These are phyloP conservation scores for Daphne laureola DNA, from an alignment of 441 rosid genomes.

Conservation along the genomic window DNA sequence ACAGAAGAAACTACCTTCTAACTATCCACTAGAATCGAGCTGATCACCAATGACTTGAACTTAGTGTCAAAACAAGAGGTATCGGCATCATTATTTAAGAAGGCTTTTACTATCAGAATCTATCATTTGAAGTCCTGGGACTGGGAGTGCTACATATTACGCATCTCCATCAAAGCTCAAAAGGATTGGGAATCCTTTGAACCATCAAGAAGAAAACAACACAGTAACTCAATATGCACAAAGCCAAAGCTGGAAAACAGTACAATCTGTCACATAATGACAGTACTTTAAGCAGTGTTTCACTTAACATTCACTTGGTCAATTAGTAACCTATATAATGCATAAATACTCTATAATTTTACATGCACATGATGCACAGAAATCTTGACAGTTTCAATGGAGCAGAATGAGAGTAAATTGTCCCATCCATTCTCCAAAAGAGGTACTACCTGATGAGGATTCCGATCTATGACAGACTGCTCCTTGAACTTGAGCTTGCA, in stretches of 20 bases:
- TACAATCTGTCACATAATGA: too few relatives aligned
- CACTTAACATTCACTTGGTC: too few relatives aligned
- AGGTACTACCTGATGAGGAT: constrained; percentile 78
- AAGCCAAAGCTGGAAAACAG: too few relatives aligned
- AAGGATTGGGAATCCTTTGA: neutral
- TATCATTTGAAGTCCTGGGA: too few relatives aligned
- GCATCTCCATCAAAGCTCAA: too few relatives aligned
- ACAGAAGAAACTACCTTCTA: neutral
- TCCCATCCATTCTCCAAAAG: constrained; percentile 2
- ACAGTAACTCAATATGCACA: neutral
- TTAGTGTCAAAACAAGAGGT: neutral
- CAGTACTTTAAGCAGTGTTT: too few relatives aligned
- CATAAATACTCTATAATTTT: too few relatives aligned
- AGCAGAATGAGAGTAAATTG: constrained; percentile 4
- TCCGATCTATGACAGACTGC: constrained; percentile 91
- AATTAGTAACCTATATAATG: neutral
- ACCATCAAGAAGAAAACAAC: neutral
- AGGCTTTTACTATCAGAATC: too few relatives aligned
- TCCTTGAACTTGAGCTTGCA: constrained; percentile 94
- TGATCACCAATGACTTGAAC: neutral
- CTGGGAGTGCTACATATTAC: too few relatives aligned
- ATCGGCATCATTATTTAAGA: too few relatives aligned
- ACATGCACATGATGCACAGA: too few relatives aligned
- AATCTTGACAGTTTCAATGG: too few relatives aligned
- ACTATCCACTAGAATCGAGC: neutral